A percentile compares a stretch with the other conserved stretches of the same genome.
phyloP scores from a whole-genome alignment of 139 green algal species.

The Chlorella vulgaris region DNA sequence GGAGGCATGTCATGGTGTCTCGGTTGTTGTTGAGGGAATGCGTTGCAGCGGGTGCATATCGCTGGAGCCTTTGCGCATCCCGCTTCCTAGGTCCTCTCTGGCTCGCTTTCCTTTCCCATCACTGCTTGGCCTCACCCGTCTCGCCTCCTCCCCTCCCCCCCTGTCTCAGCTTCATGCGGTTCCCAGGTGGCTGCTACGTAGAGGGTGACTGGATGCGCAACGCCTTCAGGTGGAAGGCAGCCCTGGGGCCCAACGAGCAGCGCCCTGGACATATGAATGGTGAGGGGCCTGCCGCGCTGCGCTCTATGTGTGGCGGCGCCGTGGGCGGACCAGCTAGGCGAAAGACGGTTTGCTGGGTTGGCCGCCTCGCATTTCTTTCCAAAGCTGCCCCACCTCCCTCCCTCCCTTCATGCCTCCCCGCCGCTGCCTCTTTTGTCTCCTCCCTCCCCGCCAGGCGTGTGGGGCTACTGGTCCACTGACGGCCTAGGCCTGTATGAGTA shows the following conservation, averaged over 20 bases:
- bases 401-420: too few species aligned
- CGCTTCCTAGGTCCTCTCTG: too few species aligned
- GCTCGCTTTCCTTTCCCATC: too few species aligned
- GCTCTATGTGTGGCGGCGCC: background rate
- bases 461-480: constrained; percentile 78
- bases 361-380: background rate
- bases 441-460: too few species aligned
- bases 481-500: constrained; percentile 76
- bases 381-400: background rate
- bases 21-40: too few species aligned
- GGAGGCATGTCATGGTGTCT: too few species aligned
- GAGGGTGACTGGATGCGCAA: constrained; percentile 58
- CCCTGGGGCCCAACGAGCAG: constrained; percentile 50
- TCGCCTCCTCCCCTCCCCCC: background rate
- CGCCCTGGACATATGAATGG: constrained; percentile 67
- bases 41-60: too few species aligned
- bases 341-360: background rate
- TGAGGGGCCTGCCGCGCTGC: background rate
- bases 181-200: constrained; percentile 75
- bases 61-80: too few species aligned
- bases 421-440: too few species aligned
- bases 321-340: background rate
- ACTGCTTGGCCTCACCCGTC: background rate
- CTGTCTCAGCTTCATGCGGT: constrained; percentile 54
- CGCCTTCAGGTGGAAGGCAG: constrained; percentile 61